Base-by-base conservation (phyloP, 164 flowering plant species). In the Macadamia integrifolia region DNA sequence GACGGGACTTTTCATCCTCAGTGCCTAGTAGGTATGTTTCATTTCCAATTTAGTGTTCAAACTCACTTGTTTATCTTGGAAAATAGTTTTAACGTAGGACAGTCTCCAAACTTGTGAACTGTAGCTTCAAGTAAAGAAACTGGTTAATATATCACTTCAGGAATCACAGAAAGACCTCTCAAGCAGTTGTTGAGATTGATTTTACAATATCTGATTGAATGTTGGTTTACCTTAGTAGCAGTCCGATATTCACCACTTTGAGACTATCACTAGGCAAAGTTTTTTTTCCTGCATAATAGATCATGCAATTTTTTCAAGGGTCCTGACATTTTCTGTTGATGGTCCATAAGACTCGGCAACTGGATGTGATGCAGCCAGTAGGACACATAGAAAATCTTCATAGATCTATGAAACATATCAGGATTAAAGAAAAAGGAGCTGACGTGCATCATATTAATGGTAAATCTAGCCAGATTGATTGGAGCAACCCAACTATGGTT, bases 1-100 rank as follows among this genome's bases (percentile, higher is more conserved):
- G 92, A 12, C 84, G 98, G 60, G 96, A 90, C 32, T 85, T 84
- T 74, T 69, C 93, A 56, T 83, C 95, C 55, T 81, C 91, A 17
- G 61, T 81, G 56, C 82, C 88, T 65, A 83, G 76, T 69, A 75
- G 93, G 96, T 89, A 74, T 58, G 72, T 61, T 30, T 17, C 71
- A 32, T 61, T 23, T 3, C 62, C 3, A 32, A 30, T 58, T 6
- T 58, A 6, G 31, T 29, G 49, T 29, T 65, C 49, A 5, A 28
- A 0, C 10, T 60, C 6, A 17, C 43, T 57, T 17, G 17, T 53
- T 46, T 46, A 46, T 8, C 50, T 11, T 8, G 50, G 13, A 46
- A 46, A 46, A 23, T 4, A 8, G 12, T 11, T 53, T 53, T 50
- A 15, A 50, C 13, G 4, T 17, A 11, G 57, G 18, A 17, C 57